Evolutionary conservation across 1,284 basidiomycete genomes (phyloP), one percentile per base, ranked within the genome.

Genomic region (Amylostereum chailletii): DNA sequence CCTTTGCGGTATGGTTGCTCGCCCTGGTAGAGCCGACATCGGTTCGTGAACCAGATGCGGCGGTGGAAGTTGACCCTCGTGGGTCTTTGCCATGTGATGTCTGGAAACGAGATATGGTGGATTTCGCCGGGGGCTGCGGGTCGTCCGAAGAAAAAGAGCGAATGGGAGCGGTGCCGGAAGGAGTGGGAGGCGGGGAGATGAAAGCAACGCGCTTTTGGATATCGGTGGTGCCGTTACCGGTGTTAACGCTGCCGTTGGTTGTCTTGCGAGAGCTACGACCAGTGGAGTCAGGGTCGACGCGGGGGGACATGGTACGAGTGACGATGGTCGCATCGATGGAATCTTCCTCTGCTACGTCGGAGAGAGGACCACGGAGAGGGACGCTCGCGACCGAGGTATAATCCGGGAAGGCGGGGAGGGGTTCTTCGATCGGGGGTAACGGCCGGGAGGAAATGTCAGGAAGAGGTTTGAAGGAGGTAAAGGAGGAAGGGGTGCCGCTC

Each of bases 201-300:
- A 90, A 90, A 29, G 87, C 87, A 47, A 90, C 87, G 67, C 89
- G 89, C 72, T 90, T 90, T 59, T 78, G 79, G 32, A 77, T 70
- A 55, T 83, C 79, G 52, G 57, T 65, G 42, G 47, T 58, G 39
- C 59, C 56, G 56, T 59, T 65, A 11, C 62, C 52, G 26, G 66
- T 65, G 51, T 52, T 63, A 45, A 64, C 59, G 51, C 65, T 69
- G 34, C 67, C 67, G 57, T 78, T 75, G 45, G 71, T 67, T 39
- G 66, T 67, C 64, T 79, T 83, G 59, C 79, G 74, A 26, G 76
- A 75, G 57, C 67, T 75, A 34, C 75, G 72, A 31, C 69, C 71
- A 45, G 75, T 61, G 6, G 73, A 70, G 46, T 82, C 79, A 38
- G 45, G 55, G 32, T 56, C 55, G 61, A 64, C 50, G 69, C 70